Evolutionary conservation across 345 rosid species (phyloP).

Genomic region (Isatis tinctoria): DNA sequence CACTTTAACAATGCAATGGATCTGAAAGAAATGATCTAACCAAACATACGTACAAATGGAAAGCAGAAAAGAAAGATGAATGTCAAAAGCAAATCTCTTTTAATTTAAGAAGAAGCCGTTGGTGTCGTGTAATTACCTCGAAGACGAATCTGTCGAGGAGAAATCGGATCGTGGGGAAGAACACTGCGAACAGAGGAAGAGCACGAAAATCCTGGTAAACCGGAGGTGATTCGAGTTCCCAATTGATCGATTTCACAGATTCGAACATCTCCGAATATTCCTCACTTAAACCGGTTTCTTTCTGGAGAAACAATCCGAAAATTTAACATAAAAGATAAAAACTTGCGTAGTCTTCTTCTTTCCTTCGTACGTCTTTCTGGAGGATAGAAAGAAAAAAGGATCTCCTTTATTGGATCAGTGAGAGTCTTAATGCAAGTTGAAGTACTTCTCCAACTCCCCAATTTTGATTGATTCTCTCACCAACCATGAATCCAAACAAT

Average conservation of each 20-base stretch:
- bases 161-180: conserved; percentile 74
- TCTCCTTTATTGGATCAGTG: conserved; percentile 4
- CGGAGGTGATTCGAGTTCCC: conserved; percentile 78
- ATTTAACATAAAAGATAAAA: not conserved
- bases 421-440: not conserved
- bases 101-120: too few species aligned
- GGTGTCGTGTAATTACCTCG: conserved; percentile 48
- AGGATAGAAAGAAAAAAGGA: not conserved
- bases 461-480: conserved; percentile 10
- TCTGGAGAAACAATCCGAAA: too few species aligned
- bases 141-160: conserved; percentile 83
- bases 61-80: not conserved
- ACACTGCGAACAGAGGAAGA: conserved; percentile 67
- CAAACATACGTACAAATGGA: not conserved
- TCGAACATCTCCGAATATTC: conserved; percentile 34
- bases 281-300: conserved; percentile 6
- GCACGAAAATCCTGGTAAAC: conserved; percentile 59
- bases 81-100: not conserved
- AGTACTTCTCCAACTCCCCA: not conserved
- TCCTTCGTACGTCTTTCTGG: not conserved
- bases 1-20: too few species aligned
- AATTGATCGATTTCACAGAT: conserved; percentile 42
- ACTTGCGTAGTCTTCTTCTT: not conserved
- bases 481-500: not conserved
- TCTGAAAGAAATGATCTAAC: too few species aligned